Evolutionary conservation across 805 yeast genomes (phyloP), one percentile per base, ranked within the genome.

Genomic region (Metschnikowia noctiluminum): DNA sequence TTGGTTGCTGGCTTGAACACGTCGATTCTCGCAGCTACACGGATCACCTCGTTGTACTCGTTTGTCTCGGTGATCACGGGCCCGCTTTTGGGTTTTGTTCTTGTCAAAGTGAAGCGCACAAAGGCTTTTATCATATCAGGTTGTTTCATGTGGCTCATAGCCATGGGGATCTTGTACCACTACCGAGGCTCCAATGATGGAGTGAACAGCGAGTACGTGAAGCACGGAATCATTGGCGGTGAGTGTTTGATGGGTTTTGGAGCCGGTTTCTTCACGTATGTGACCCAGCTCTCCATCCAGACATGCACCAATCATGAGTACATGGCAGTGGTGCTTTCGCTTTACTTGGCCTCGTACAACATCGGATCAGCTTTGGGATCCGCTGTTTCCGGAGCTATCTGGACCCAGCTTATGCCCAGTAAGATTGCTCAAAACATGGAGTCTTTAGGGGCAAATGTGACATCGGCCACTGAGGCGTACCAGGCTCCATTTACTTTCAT

Each of bases 181-280:
- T 85, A 61, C 68, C 74, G 90, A 62, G 81, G 82, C 38, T 72
- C 65, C 46, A 64, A 67, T 37, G 61, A 65, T 38, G 73, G 81
- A 26, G 67, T 71, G 42, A 52, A 63, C 36, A 48, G 54, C 36
- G 54, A 61, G 38, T 51, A 59, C 16, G 63, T 58, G 52, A 63
- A 62, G 46, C 57, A 71, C 40, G 90, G 89, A 55, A 71, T 85
- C 48, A 80, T 86, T 62, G 90, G 85, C 13, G 79, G 84, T 6
- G 72, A 80, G 54, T 78, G 84, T 60, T 60, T 85, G 15, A 64
- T 83, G 54, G 91, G 91, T 56, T 76, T 86, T 49, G 90, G 89
- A 57, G 87, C 87, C 39, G 88, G 88, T 14, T 79, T 85, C 63
- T 82, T 84, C 71, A 81, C 86, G 13, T 83, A 82, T 58, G 75